Evolutionary conservation across 257 asterid species (phyloP), one percentile per base, ranked within the genome.

Genomic region (Solanum virginianum): DNA sequence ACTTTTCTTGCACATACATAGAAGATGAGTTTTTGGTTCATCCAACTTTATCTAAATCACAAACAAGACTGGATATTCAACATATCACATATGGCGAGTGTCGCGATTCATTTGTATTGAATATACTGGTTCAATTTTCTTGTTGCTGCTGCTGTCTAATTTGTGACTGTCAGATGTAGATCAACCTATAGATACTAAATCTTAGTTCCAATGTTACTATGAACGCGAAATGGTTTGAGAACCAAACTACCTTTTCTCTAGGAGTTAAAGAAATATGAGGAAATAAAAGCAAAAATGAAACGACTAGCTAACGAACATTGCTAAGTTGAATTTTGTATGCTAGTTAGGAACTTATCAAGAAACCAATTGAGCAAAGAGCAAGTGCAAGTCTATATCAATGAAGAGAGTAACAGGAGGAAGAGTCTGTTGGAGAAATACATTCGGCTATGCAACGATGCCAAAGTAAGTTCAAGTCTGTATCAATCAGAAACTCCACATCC

Each of bases 321-420:
- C 20, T 65, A 29, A 4, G 59, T 10, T 6, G 43, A 83, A 53
- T 63, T 60, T 86, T 86, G 18, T 85, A 53, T 69, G 69, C 62
- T 87, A 95, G 98, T 91, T 85, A 97, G 98, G 89, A 91, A 90
- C 91, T 89, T 95, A 82, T 92, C 95, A 82, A 92, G 93, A 90
- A 92, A 91, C 89, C 98, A 91, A 80, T 60, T 94, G 85, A 92
- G 96, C 91, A 88, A 90, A 87, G 94, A 92, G 54, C 95, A 93
- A 79, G 80, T 88, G 87, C 93, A 91, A 89, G 92, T 88, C 8
- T 94, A 93, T 20, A 75, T 88, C 53, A 92, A 88, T 80, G 98
- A 95, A 86, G 96, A 93, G 82, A 91, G 62, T 85, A 93, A 92
- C 92, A 89, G 79, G 89, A 92, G 96, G 82, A 89, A 88, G 86